phyloP scores from a whole-genome alignment of 768 basidiomycete species.

The Suillus cothurnatus region DNA sequence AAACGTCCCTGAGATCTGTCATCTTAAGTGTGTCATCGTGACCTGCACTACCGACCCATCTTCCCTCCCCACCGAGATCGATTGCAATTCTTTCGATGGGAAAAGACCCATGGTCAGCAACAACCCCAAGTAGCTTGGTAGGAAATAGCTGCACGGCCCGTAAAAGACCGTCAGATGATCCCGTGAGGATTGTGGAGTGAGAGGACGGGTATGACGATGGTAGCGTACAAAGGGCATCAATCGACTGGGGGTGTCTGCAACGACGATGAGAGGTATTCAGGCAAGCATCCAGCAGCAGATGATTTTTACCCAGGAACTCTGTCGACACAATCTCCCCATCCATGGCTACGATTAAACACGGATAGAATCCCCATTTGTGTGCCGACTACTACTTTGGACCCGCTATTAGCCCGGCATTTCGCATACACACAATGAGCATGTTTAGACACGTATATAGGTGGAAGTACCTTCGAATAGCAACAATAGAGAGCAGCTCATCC shows the following conservation, averaged over 20 bases:
- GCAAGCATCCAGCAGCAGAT: not conserved
- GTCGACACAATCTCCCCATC: slow-evolving; percentile 93
- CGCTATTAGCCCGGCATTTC: slow-evolving; percentile 39
- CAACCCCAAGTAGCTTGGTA: slow-evolving; percentile 86
- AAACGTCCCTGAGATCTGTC: slow-evolving; percentile 81
- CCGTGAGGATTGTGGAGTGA: slow-evolving; percentile 77
- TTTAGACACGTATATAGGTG: not conserved
- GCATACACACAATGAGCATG: slow-evolving; percentile 3
- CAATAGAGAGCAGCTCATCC: slow-evolving; percentile 87
- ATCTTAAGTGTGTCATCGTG: slow-evolving; percentile 87
- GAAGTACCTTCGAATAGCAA: slow-evolving; percentile 77
- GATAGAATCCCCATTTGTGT: slow-evolving; percentile 89
- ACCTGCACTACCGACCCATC: slow-evolving; percentile 92
- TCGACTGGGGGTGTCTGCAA: slow-evolving; percentile 85
- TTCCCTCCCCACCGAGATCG: slow-evolving; percentile 54
- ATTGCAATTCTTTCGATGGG: slow-evolving; percentile 87
- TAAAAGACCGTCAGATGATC: slow-evolving; percentile 90
- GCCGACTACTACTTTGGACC: slow-evolving; percentile 83
- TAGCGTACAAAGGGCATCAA: slow-evolving; percentile 82
- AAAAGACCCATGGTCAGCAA: slow-evolving; percentile 90
- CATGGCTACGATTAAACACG: slow-evolving; percentile 84
- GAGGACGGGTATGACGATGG: slow-evolving; percentile 62
- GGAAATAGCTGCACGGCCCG: slow-evolving; percentile 87
- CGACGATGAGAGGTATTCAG: slow-evolving; percentile 15
- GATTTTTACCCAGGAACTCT: slow-evolving; percentile 74